phyloP scores from a whole-genome alignment of 2,329 filamentous ascomycete species.

The Stromatinia cepivora region DNA sequence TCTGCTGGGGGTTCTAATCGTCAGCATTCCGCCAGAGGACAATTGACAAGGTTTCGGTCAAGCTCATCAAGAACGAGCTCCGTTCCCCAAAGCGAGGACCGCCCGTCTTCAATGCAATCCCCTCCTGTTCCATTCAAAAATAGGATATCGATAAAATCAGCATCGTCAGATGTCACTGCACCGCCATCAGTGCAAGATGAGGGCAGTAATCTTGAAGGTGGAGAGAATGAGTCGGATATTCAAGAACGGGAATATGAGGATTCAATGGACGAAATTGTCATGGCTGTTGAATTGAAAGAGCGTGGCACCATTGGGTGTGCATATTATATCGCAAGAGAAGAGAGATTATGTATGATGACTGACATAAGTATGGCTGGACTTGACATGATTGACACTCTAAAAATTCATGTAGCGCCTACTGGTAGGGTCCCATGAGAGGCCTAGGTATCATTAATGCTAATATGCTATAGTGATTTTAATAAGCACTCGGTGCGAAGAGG shows the following conservation, averaged over 20 bases:
- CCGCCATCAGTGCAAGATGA: conserved; percentile 21
- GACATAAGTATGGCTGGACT: conserved; percentile 69
- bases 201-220: conserved; percentile 23
- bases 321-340: conserved; percentile 72
- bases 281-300: conserved; percentile 76
- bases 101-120: conserved; percentile 31
- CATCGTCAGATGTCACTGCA: conserved; percentile 23
- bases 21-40: conserved; percentile 25
- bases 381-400: conserved; percentile 64
- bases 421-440: neutral
- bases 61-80: conserved; percentile 31
- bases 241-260: conserved; percentile 48
- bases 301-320: conserved; percentile 75
- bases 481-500: conserved; percentile 40
- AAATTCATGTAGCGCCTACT: conserved; percentile 56
- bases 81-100: conserved; percentile 24
- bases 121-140: conserved; percentile 25
- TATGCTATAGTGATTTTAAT: conserved; percentile 48
- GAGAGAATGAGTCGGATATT: conserved; percentile 40
- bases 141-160: conserved; percentile 29
- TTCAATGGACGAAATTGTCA: conserved; percentile 66
- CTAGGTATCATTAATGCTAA: neutral
- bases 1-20: conserved; percentile 23
- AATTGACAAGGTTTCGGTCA: conserved; percentile 23
- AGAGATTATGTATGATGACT: conserved; percentile 72